Evolutionary conservation across 208 protist species (phyloP), one percentile per base, ranked within the genome.

Genomic region (Wallacemonas sp.): DNA sequence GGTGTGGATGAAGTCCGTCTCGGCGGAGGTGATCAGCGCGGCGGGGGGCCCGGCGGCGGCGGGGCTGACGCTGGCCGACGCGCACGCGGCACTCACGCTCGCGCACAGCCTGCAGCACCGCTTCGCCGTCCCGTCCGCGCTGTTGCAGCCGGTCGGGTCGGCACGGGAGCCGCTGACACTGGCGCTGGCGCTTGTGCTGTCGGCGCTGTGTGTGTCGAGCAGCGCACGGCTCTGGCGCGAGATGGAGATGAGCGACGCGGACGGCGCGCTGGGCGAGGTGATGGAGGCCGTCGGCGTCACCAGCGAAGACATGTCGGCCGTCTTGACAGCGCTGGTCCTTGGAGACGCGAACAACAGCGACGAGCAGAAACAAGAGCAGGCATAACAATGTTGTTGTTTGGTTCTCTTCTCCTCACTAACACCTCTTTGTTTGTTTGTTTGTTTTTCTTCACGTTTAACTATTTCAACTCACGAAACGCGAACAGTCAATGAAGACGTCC

Each of bases 41-140:
- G 29, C n/a, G 3, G 27, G 6, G n/a, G 24, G n/a, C 4, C 54
- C 21, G 0, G 29, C 1, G 30, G n/a, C 46, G 38, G 24, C 32
- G 0, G 8, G 16, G 3, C 29, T 27, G n/a, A 32, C 61, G 23
- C 36, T 57, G 24, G 23, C 49, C 30, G 30, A 55, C 33, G 32
- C 11, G 8, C 61, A 38, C 29, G 62, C 64, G 33, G 24, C 16
- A 26, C 49, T 66, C 47, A 74, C 74, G 17, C 69, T 85, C 38
- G 56, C 85, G 41, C 38, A 56, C 44, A 89, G 74, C 52, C 68
- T 92, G 16, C 49, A 19, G 11, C 85, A 88, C 48, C 80, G 80
- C 1, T 85, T 79, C n/a, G 43, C 80, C 2, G 58, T 92, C 4
- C 85, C 85, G 17, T 72, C 80, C 21, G 69, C 49, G 36, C 63